Conservation (phyloP, 2,329 filamentous ascomycete species). For the Fusarium sp. region DNA sequence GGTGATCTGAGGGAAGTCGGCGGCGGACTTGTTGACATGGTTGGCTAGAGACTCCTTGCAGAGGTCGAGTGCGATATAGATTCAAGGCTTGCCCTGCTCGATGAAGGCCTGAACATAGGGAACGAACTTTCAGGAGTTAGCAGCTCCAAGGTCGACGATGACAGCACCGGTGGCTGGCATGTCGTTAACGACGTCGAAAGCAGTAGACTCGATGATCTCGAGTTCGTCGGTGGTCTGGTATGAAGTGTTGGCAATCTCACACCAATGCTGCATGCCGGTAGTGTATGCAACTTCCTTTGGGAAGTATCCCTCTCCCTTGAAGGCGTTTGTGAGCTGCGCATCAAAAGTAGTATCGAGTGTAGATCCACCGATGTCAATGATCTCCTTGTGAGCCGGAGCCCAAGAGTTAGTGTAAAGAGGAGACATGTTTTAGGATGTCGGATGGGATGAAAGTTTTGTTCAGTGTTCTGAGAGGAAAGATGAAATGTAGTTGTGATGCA, state of each 20-base stretch:
- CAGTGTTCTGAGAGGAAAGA: background rate
- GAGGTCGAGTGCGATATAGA: slow-evolving; percentile 33
- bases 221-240: slow-evolving; percentile 36
- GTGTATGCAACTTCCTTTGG: slow-evolving; percentile 41
- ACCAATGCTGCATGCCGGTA: slow-evolving; percentile 32
- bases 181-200: background rate
- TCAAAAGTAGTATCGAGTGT: slow-evolving; percentile 9
- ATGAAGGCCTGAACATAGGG: slow-evolving; percentile 31
- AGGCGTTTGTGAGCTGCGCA: slow-evolving; percentile 12
- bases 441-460: background rate
- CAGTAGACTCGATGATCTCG: slow-evolving; percentile 27
- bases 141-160: slow-evolving; percentile 35
- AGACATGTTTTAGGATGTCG: background rate
- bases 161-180: slow-evolving; percentile 6
- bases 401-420: background rate
- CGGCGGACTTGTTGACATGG: slow-evolving; percentile 25
- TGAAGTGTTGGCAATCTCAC: slow-evolving; percentile 14
- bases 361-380: slow-evolving; percentile 38
- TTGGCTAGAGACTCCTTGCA: background rate
- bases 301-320: slow-evolving; percentile 20
- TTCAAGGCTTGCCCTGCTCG: slow-evolving; percentile 17
- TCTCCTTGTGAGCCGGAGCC: background rate
- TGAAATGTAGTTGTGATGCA: background rate
- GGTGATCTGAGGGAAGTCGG: slow-evolving; percentile 4
- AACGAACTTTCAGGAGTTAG: slow-evolving; percentile 35